Evolutionary conservation across 2,329 filamentous ascomycete genomes (phyloP).

Genomic region (Fusarium oxysporum): DNA sequence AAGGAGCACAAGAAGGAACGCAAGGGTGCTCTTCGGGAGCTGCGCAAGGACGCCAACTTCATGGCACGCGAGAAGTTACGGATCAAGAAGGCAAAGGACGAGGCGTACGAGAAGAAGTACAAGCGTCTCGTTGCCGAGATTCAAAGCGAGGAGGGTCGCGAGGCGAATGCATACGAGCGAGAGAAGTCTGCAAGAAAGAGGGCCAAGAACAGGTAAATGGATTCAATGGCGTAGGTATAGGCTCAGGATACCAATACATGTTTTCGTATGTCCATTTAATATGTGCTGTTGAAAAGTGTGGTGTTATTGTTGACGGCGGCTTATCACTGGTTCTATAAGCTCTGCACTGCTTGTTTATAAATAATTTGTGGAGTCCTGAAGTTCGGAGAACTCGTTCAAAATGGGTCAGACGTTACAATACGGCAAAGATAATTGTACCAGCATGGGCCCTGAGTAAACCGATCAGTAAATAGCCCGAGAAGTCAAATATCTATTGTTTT

Average conservation of each 20-base stretch:
- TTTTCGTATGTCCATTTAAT: conserved; percentile 21
- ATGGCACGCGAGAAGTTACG: conserved; percentile 89
- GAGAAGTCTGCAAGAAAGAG: conserved; percentile 82
- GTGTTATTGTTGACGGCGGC: too few species aligned
- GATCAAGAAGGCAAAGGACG: conserved; percentile 93
- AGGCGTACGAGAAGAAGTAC: conserved; percentile 96
- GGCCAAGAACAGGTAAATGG: conserved; percentile 61
- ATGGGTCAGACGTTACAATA: neutral
- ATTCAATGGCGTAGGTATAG: conserved; percentile 13
- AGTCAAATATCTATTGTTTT: neutral
- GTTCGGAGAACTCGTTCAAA: neutral
- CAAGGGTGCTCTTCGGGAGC: conserved; percentile 93
- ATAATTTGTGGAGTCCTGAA: neutral
- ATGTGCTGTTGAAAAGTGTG: neutral
- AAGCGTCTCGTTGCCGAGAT: conserved; percentile 92
- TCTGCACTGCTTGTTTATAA: too few species aligned
- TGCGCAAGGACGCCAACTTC: conserved; percentile 95
- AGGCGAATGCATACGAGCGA: conserved; percentile 88
- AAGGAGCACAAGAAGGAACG: conserved; percentile 94
- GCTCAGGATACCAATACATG: conserved; percentile 39
- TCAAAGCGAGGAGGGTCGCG: conserved; percentile 89
- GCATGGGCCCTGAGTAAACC: neutral
- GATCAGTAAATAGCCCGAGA: neutral
- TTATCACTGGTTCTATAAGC: too few species aligned
- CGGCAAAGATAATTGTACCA: neutral